Percentiles rank a stretch among this genome's conserved stretches.
Conservation (phyloP, 169 alveolate genomes). For the Plasmodium relictum region DNA sequence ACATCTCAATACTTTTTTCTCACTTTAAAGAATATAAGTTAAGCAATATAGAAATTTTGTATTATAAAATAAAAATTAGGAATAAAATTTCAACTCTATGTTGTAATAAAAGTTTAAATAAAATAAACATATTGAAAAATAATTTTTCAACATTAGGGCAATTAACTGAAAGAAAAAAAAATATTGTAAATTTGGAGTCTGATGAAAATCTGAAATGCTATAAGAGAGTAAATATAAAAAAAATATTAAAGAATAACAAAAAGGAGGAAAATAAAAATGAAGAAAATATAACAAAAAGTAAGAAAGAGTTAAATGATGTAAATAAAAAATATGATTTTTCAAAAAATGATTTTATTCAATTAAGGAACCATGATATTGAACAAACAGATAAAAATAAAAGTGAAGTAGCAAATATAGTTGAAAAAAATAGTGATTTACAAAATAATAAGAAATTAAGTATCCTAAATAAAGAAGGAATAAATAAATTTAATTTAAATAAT, state of each 20-base stretch:
- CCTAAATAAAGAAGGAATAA: background rate
- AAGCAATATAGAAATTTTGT: background rate
- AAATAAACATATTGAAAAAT: constrained; percentile 1
- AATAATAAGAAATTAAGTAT: background rate
- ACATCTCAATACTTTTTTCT: background rate
- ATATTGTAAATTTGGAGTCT: constrained; percentile 4
- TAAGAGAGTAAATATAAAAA: constrained; percentile 63
- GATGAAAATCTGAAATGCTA: constrained; percentile 38
- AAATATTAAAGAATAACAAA: constrained; percentile 36
- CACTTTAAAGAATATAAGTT: constrained; percentile 25
- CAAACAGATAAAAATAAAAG: background rate
- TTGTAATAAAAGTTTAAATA: background rate
- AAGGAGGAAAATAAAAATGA: background rate
- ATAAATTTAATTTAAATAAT: background rate
- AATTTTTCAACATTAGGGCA: constrained; percentile 20
- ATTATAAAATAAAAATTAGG: background rate
- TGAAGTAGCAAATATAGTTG: background rate
- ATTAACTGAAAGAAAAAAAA: constrained; percentile 34
- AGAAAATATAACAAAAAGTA: background rate
- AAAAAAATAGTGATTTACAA: background rate
- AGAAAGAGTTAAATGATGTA: background rate
- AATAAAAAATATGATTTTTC: background rate
- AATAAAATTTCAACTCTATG: background rate
- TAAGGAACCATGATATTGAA: background rate
- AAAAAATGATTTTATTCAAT: too few relatives aligned